Evolutionary conservation across 768 basidiomycete species (phyloP), one percentile per base, ranked within the genome.

Genomic region (Panus rudis): DNA sequence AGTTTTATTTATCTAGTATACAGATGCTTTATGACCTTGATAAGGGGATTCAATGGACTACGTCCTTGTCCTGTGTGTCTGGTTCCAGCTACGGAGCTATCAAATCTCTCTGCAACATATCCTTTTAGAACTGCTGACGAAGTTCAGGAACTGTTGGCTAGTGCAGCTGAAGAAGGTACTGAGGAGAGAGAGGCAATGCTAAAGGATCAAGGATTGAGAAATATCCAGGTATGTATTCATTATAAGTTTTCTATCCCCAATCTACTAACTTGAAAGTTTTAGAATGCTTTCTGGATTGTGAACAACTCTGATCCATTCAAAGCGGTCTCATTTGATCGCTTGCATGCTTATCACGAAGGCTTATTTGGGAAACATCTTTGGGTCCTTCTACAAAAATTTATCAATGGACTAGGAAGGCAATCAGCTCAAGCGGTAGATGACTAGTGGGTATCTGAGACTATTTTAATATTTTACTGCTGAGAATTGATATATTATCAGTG

Each of bases 211-310:
- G 53, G 63, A 8, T 31, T 62, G 7, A 40, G 43, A 4, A 47
- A 51, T 0, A 24, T 56, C 19, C 26, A 45, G n/a, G 52, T 59
- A 40, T 27, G 49, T 46, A 28, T 26, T 35, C 17, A 46, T 14
- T 35, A 11, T 42, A n/a, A n/a, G 5, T 33, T 45, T 19, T 13
- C n/a, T 28, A 22, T 11, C 8, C 22, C 19, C 22, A 27, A 25
- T 21, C 10, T 27, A n/a, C 28, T 45, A 4, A 47, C 12, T 5
- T n/a, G 2, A 27, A 37, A 25, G 3, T 39, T n/a, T 3, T 24
- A 70, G 67, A 73, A 69, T 55, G 58, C 62, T 4, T 73, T 73
- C 45, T 72, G 68, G 68, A 32, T 20, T 0, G 25, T 73, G 13
- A 28, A 20, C 14, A 24, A 55, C 43, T 67, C 63, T 4, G 65